Conservation (phyloP, 371 early-diverging fungal genomes). For the Mortierella sp. region DNA sequence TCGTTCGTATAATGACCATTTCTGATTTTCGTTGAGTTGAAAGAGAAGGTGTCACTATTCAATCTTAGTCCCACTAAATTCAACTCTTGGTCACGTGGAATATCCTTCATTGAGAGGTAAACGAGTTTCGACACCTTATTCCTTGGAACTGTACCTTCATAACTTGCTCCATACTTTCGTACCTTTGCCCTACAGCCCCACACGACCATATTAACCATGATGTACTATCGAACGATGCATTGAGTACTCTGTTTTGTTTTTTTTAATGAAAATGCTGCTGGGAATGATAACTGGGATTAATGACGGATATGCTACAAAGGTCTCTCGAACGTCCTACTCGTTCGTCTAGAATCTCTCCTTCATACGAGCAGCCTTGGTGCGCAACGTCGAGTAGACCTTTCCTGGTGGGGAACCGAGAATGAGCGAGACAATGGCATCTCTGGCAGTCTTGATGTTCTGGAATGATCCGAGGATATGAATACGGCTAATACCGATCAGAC, state of each 20-base stretch:
- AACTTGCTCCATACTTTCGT: not conserved
- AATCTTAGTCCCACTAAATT: slow-evolving; percentile 12
- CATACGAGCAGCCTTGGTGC: slow-evolving; percentile 91
- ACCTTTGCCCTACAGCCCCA: not conserved
- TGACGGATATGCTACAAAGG: slow-evolving; percentile 16
- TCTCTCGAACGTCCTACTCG: not conserved
- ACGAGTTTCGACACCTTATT: too few species aligned
- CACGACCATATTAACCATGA: not conserved
- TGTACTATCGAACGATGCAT: not conserved
- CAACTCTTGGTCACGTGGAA: slow-evolving; percentile 15
- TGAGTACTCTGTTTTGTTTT: not conserved
- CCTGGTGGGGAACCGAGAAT: slow-evolving; percentile 99
- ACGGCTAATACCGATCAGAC: slow-evolving; percentile 63
- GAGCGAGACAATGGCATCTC: slow-evolving; percentile 95
- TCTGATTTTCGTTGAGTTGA: slow-evolving; percentile 43
- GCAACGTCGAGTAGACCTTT: slow-evolving; percentile 95
- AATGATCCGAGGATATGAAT: slow-evolving; percentile 98
- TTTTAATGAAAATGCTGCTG: slow-evolving; percentile 11
- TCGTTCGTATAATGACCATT: slow-evolving; percentile 39
- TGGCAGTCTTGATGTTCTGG: slow-evolving; percentile 98
- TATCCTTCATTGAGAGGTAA: not conserved
- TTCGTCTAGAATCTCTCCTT: slow-evolving; percentile 89
- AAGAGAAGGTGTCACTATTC: slow-evolving; percentile 32
- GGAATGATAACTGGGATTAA: not conserved
- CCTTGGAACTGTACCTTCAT: not conserved